Evolutionary conservation across 2,329 filamentous ascomycete species (phyloP), one percentile per base, ranked within the genome.

Genomic region (Aspergillus puulaauensis): DNA sequence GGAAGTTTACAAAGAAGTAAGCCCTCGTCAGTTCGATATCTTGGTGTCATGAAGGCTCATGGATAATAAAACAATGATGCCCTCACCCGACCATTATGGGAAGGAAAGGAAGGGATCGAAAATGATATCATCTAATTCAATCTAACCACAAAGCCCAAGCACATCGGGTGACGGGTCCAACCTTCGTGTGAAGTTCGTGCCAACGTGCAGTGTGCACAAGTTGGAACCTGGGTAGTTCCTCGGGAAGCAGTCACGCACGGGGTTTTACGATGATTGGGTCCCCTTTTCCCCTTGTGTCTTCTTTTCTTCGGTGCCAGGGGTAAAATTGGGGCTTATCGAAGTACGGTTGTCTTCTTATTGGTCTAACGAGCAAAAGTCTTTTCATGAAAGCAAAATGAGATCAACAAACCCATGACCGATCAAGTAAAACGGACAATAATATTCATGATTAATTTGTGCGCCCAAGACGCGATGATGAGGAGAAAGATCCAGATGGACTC

Each of bases 211-310:
- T 9, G 24, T 37, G 47, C 33, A 37, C 31, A 14, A 21, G 14
- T 37, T n/a, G 47, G 19, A 21, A 21, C 33, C 1, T 12, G 14
- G 11, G 33, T 5, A 8, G 2, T n/a, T 37, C 35, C 27, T 31
- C 27, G 27, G 27, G 35, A 37, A 12, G 35, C 15, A 15, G 31
- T 37, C 31, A 37, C 23, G 44, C 40, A 53, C 21, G 21, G 50
- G 48, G 14, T 41, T 37, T 31, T 15, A 27, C 21, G 27, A 40
- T 53, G 50, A 54, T 57, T 57, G 56, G 27, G 45, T 49, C 56
- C 56, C 56, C 56, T 50, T 57, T 57, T 15, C 19, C 24, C 49
- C 15, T 57, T 51, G 21, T 39, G 39, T 39, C 44, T 41, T 33
- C 45, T 31, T 46, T 46, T 14, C 3, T 45, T 17, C 19, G 40